Evolutionary conservation across 768 basidiomycete genomes (phyloP), one percentile per base, ranked within the genome.

Genomic region (Agrocybe chaxingu): DNA sequence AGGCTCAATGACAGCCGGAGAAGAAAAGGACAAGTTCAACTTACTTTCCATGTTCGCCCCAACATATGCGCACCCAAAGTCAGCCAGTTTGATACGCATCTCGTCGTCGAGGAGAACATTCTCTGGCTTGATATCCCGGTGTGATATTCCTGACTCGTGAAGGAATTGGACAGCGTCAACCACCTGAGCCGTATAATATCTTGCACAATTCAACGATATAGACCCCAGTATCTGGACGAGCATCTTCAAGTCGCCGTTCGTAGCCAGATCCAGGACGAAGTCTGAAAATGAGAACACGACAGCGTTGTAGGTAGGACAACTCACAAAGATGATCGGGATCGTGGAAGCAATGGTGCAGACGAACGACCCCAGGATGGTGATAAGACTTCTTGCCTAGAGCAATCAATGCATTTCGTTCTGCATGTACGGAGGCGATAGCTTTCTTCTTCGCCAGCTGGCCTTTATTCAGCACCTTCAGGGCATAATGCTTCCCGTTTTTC

Each of bases 61-160:
- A 54, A 89, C 72, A 69, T 89, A 89, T 13, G 92, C 92, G 3
- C 92, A 95, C 5, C 97, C 97, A 67, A 98, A 98, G 66, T 99
- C 97, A 11, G 93, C 91, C n/a, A 99, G 80, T 67, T 93, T 96
- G 63, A 97, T 82, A 47, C 92, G 84, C 70, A 86, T 89, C 11
- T 84, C 79, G 33, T 79, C 79, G 58, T 96, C 93, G n/a, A 99
- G 76, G 7, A 99, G 76, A 30, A 98, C 75, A 64, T 98, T 98
- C 67, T 89, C 89, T 8, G 89, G 89, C 64, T 91, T 90, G 31
- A 91, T 75, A 62, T 91, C 88, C 76, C 96, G 86, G 62, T 99
- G 97, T 40, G 95, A 85, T 46, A 99, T 85, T 4, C 89, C 89
- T 58, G 87, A 88, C 46, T 78, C 75, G 64, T 98, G 97, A 80